Evolutionary conservation across 306 rosid species (phyloP).

Genomic region (Vigna unguiculata): DNA sequence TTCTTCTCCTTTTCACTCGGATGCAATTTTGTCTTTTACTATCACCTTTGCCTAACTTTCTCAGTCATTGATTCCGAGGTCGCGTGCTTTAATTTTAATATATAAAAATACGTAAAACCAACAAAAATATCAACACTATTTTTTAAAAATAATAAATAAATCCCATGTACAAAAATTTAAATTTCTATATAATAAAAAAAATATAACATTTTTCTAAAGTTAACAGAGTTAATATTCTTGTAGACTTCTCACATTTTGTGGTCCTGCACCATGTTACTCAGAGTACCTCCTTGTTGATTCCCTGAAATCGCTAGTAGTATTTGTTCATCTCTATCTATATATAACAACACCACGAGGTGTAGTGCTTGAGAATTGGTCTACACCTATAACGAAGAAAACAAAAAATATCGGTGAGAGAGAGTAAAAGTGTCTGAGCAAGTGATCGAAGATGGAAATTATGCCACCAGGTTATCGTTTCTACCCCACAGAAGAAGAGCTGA

Average conservation of each 20-base stretch:
- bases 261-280: too few relatives aligned
- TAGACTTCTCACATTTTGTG: too few relatives aligned
- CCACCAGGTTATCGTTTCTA: constrained; percentile 86
- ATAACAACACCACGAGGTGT: neutral
- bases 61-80: neutral
- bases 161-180: too few relatives aligned
- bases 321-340: neutral
- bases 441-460: constrained; percentile 55
- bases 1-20: constrained; percentile 43
- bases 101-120: too few relatives aligned
- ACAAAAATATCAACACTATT: too few relatives aligned
- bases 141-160: too few relatives aligned
- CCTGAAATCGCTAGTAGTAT: constrained; percentile 26
- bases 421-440: neutral
- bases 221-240: too few relatives aligned
- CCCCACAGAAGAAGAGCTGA: constrained; percentile 87
- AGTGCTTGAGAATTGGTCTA: constrained; percentile 6
- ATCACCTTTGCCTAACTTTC: constrained; percentile 48
- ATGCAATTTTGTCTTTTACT: neutral
- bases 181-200: too few relatives aligned
- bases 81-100: too few relatives aligned
- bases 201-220: too few relatives aligned
- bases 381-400: neutral
- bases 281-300: neutral
- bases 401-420: neutral